Base-by-base conservation (phyloP, 2,329 filamentous ascomycete genomes). In the Ascochyta pisi region DNA sequence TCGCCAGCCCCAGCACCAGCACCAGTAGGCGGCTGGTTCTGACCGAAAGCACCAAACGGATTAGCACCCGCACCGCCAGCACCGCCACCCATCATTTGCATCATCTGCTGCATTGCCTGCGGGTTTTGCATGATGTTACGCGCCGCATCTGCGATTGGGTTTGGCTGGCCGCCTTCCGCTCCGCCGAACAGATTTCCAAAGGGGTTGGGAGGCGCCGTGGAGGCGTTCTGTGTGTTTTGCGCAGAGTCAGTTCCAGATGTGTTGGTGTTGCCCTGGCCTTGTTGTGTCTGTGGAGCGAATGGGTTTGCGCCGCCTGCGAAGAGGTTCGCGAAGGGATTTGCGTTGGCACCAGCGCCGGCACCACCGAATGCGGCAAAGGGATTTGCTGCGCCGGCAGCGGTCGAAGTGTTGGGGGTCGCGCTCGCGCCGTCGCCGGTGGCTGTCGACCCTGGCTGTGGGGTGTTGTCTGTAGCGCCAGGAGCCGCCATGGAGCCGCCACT, bases 391-490 rank as follows among this genome's bases (percentile, higher is more conserved):
- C 72, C 48, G 49, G 66, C 54, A 46, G 68, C 49, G 61, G 66
- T 60, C 61, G 73, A 73, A 64, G 73, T 76, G 57, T 74, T 74
- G 10, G 47, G 23, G 1, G 53, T 48, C 3, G 27, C 37, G 33
- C 10, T 50, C 10, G 38, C 31, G 26, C 38, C 38, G 13, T 51
- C 47, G 57, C 75, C 69, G 40, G 70, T 67, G 50, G 76, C 73
- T 9, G 63, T 76, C 68, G 66, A 77, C 73, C 59, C 69, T 43
- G 34, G 52, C 67, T 76, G 68, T 1, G 86, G 88, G 3, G 92
- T 96, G 27, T 87, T 96, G 75, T 97, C 92, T 33, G 94, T 98
- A 19, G 89, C 88, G 8, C 95, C 95, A 2, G 95, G 95, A 45
- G 94, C 94, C 12, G 95, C 93, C 73, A 99, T 81, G 39, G 79